Percentiles rank a stretch among this genome's conserved stretches.
phyloP scores from a whole-genome alignment of 2,329 filamentous ascomycete species.

The Aspergillus glaucus region DNA sequence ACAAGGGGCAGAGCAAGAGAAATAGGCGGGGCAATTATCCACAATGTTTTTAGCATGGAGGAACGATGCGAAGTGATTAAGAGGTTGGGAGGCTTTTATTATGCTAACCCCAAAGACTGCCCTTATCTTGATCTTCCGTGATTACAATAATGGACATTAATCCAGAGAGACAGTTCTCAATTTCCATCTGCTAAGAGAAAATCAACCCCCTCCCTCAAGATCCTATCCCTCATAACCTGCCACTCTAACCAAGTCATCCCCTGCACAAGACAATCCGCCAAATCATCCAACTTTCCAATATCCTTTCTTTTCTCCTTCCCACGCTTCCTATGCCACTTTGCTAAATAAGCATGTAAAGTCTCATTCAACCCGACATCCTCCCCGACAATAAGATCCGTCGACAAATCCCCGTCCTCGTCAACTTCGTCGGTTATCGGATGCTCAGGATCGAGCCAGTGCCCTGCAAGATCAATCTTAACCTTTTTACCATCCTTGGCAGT shows the following conservation, averaged over 20 bases:
- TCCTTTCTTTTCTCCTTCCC: constrained; percentile 8
- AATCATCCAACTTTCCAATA: constrained; percentile 66
- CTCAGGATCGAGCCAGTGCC: constrained; percentile 43
- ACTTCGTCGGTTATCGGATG: not conserved
- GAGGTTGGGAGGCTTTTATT: too few species aligned
- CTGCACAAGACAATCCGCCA: constrained; percentile 74
- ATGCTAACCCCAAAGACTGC: too few species aligned
- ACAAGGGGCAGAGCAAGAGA: too few species aligned
- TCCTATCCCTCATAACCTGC: constrained; percentile 44
- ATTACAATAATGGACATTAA: too few species aligned
- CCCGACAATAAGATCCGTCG: constrained; percentile 7
- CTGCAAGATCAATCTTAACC: constrained; percentile 59
- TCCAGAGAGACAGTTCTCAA: too few species aligned
- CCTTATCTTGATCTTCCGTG: too few species aligned
- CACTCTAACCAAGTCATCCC: constrained; percentile 71
- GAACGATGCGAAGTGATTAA: too few species aligned
- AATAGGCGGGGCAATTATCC: too few species aligned
- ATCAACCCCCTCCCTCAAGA: constrained; percentile 17
- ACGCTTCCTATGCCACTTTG: constrained; percentile 20
- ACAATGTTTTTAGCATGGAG: too few species aligned
- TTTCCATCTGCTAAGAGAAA: not conserved
- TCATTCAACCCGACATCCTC: constrained; percentile 12
- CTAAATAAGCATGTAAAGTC: constrained; percentile 23
- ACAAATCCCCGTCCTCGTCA: not conserved
- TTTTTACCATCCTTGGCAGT: constrained; percentile 34